These are phyloP conservation scores for Pyricularia sp. DNA, from an alignment of 2,329 filamentous ascomycete genomes.

Conservation along the genomic window DNA sequence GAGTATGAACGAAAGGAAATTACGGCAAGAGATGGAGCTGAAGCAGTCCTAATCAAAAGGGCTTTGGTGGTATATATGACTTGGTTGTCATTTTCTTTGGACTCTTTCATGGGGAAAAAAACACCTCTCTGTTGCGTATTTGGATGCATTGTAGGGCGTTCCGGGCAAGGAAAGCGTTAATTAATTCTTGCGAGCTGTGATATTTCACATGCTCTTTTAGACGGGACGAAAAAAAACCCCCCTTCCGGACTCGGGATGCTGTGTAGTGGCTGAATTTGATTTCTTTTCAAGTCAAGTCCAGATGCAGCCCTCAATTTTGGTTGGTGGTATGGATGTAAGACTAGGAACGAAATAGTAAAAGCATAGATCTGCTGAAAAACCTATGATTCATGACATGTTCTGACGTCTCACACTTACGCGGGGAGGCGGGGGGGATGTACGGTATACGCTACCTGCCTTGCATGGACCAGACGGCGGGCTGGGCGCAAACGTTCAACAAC, in stretches of 20 bases:
- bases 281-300: neutral
- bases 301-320: neutral
- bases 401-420: too few species aligned
- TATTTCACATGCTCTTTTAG: neutral
- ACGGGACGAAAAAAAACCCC: neutral
- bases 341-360: neutral
- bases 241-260: neutral
- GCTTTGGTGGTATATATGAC: neutral
- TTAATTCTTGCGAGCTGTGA: neutral
- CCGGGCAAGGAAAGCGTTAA: neutral
- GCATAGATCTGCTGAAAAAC: neutral
- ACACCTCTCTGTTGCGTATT: neutral
- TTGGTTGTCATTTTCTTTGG: neutral
- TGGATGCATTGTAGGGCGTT: neutral
- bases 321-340: neutral
- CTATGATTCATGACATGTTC: neutral
- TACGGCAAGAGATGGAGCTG: slow-evolving; percentile 11
- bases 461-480: neutral
- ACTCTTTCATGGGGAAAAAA: neutral
- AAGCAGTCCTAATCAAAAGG: neutral
- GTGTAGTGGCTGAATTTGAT: neutral
- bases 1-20: slow-evolving; percentile 49
- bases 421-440: neutral
- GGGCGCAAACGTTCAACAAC: neutral
- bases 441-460: neutral